Evolutionary conservation across 805 yeast species (phyloP).

Genomic region (Suhomyces sp.): DNA sequence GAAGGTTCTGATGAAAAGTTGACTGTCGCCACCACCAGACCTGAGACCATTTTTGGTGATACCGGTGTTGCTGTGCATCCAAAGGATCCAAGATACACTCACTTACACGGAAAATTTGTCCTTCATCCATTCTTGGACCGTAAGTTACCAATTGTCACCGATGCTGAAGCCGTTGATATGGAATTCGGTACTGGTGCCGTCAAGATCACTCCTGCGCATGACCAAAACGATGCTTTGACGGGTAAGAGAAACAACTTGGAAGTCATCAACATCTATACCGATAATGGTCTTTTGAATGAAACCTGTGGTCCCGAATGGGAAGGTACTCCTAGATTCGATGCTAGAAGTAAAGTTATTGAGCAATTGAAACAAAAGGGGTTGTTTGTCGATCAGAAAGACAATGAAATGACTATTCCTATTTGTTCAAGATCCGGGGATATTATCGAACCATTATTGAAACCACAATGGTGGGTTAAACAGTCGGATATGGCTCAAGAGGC

Average conservation of each 20-base stretch:
- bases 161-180: slow-evolving; percentile 95
- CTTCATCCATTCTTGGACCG: slow-evolving; percentile 88
- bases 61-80: slow-evolving; percentile 98
- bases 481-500: slow-evolving; percentile 85
- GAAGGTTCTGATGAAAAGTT: slow-evolving; percentile 82
- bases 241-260: slow-evolving; percentile 93
- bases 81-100: slow-evolving; percentile 86
- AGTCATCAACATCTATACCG: slow-evolving; percentile 86
- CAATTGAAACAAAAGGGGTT: slow-evolving; percentile 72
- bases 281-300: slow-evolving; percentile 87
- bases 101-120: slow-evolving; percentile 90
- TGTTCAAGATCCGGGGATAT: slow-evolving; percentile 97
- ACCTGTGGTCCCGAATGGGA: slow-evolving; percentile 85
- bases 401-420: slow-evolving; percentile 91
- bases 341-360: slow-evolving; percentile 81
- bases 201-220: slow-evolving; percentile 98
- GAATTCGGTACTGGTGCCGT: slow-evolving; percentile 99
- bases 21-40: slow-evolving; percentile 97
- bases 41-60: slow-evolving; percentile 97
- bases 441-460: slow-evolving; percentile 94
- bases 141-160: slow-evolving; percentile 83
- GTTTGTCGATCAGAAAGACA: slow-evolving; percentile 81
- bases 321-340: slow-evolving; percentile 93
- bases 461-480: slow-evolving; percentile 99
- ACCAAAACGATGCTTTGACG: slow-evolving; percentile 92